Conservation (phyloP, 192 early-diverging fungal genomes). For the Backusella parvicylindrica region DNA sequence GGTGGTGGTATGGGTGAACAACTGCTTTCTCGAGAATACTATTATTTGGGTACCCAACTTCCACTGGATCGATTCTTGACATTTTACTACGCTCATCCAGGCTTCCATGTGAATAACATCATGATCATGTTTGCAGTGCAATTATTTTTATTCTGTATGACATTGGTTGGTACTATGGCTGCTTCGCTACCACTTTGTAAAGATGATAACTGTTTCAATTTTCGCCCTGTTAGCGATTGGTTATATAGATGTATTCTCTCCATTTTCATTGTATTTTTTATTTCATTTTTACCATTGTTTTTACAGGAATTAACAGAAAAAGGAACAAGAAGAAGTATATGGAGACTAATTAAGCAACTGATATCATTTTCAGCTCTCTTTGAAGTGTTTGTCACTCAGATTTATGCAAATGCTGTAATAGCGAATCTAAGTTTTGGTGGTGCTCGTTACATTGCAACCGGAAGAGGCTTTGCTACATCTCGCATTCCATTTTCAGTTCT, state of each 20-base stretch:
- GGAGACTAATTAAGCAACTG: constrained; percentile 61
- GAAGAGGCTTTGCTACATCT: constrained; percentile 69
- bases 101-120: constrained; percentile 77
- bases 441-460: constrained; percentile 69
- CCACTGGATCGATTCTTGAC: constrained; percentile 73
- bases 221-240: constrained; percentile 62
- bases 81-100: constrained; percentile 73
- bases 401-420: constrained; percentile 66
- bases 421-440: constrained; percentile 65
- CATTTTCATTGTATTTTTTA: constrained; percentile 67
- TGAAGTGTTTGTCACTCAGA: constrained; percentile 69
- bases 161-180: constrained; percentile 58
- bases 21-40: constrained; percentile 76
- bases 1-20: constrained; percentile 81
- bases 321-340: constrained; percentile 53
- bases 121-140: constrained; percentile 71
- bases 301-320: constrained; percentile 73
- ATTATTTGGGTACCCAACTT: constrained; percentile 69
- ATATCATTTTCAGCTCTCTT: constrained; percentile 67
- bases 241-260: constrained; percentile 61
- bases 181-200: constrained; percentile 44
- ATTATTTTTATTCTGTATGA: constrained; percentile 64
- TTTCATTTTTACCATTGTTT: constrained; percentile 67
- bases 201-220: constrained; percentile 53
- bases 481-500: constrained; percentile 60